Conservation (phyloP, 441 rosid genomes). For the Erodium texanum region DNA sequence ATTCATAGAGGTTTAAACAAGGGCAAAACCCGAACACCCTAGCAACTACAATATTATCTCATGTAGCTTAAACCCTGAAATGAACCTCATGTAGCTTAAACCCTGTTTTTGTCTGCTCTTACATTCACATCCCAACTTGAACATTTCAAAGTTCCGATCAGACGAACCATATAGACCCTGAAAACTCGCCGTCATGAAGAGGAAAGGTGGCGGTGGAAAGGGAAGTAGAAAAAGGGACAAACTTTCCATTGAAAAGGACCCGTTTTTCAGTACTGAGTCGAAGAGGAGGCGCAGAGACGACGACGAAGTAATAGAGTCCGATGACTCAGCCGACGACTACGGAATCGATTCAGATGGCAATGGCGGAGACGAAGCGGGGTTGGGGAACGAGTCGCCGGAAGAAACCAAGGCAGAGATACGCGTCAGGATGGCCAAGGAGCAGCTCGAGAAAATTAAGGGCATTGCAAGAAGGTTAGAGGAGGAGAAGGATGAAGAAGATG, state of each 20-base stretch:
- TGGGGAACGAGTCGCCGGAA: constrained; percentile 57
- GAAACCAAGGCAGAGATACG: constrained; percentile 47
- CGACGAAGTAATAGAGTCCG: constrained; percentile 46
- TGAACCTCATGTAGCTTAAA: too few relatives aligned
- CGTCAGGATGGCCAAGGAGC: constrained; percentile 42
- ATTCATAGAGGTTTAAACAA: too few relatives aligned
- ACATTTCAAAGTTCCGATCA: too few relatives aligned
- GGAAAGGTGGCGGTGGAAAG: constrained; percentile 13
- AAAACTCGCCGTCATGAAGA: constrained; percentile 9
- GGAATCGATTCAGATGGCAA: constrained; percentile 8
- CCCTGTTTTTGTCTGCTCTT: too few relatives aligned
- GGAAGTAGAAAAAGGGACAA: constrained; percentile 12
- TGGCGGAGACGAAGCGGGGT: constrained; percentile 19
- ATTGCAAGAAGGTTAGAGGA: constrained; percentile 31
- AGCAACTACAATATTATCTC: too few relatives aligned
- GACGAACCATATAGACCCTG: neutral
- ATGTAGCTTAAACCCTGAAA: too few relatives aligned
- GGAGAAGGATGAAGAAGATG: constrained; percentile 40
- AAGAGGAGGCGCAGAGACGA: constrained; percentile 46
- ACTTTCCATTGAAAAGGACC: constrained; percentile 30
- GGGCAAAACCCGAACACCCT: too few relatives aligned
- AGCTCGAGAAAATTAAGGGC: constrained; percentile 36
- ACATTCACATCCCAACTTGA: too few relatives aligned
- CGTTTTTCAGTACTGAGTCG: constrained; percentile 45
- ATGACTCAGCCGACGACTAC: constrained; percentile 45